Percentiles rank a stretch among this genome's conserved stretches.
These are phyloP conservation scores for Pigoraptor vietnamica DNA, from an alignment of 78 protist genomes.

Conservation along the genomic window DNA sequence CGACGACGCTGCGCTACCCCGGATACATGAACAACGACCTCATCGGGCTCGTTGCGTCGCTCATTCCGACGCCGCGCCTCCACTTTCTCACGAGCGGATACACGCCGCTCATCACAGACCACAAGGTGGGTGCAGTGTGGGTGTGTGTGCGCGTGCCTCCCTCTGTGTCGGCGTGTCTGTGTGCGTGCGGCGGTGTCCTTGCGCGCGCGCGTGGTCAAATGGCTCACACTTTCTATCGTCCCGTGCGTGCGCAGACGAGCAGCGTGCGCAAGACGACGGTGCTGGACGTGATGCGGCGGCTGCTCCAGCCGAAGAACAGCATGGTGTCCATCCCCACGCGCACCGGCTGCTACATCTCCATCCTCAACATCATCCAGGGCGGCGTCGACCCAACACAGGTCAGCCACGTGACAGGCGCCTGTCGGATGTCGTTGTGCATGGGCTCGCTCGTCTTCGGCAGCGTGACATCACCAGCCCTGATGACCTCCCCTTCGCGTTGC, in stretches of 20 bases:
- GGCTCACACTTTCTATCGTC: not conserved
- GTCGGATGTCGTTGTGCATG: not conserved
- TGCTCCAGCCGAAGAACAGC: slow-evolving; percentile 93
- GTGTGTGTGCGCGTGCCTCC: not conserved
- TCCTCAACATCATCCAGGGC: slow-evolving; percentile 98
- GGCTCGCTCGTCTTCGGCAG: not conserved
- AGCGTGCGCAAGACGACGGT: slow-evolving; percentile 96
- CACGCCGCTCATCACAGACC: slow-evolving; percentile 76
- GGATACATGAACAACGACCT: slow-evolving; percentile 97
- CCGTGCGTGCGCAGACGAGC: not conserved
- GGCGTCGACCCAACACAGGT: slow-evolving; percentile 96
- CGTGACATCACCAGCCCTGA: not conserved
- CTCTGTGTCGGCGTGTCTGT: too few relatives aligned
- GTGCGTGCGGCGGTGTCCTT: too few relatives aligned
- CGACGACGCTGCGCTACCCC: slow-evolving; percentile 95
- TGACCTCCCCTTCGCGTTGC: not conserved
- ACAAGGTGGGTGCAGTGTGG: not conserved
- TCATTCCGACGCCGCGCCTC: slow-evolving; percentile 98
- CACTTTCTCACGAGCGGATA: slow-evolving; percentile 99
- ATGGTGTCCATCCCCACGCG: slow-evolving; percentile 76
- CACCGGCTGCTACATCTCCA: slow-evolving; percentile 88
- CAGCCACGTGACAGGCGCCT: too few relatives aligned
- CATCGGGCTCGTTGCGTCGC: slow-evolving; percentile 90
- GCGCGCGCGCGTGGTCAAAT: too few relatives aligned
- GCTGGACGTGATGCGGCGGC: slow-evolving; percentile 97